These are phyloP conservation scores for Suhomyces terraborum DNA, from an alignment of 1,139 yeast species.

Conservation along the genomic window DNA sequence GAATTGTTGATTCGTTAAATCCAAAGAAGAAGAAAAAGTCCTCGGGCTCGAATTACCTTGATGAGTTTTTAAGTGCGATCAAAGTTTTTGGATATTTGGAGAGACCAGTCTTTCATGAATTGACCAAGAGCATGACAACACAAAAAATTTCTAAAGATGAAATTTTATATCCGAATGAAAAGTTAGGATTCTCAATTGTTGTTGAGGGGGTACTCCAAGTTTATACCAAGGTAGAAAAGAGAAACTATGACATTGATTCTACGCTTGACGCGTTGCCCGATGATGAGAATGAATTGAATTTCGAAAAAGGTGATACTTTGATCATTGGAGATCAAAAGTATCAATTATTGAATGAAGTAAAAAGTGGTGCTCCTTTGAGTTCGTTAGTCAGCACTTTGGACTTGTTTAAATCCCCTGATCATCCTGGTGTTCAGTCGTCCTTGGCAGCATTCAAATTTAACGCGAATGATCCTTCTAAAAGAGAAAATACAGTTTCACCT, in stretches of 20 bases:
- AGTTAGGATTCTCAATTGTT: slow-evolving; percentile 84
- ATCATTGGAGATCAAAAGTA: slow-evolving; percentile 56
- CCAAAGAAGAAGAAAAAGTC: slow-evolving; percentile 35
- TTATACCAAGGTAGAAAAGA: slow-evolving; percentile 56
- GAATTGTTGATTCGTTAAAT: slow-evolving; percentile 17
- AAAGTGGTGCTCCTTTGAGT: slow-evolving; percentile 82
- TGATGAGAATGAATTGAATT: slow-evolving; percentile 28
- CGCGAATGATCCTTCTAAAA: slow-evolving; percentile 1
- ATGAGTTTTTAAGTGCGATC: slow-evolving; percentile 87
- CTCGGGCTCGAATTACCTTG: slow-evolving; percentile 56
- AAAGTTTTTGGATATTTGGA: slow-evolving; percentile 94
- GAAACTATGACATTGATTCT: slow-evolving; percentile 13
- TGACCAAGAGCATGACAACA: slow-evolving; percentile 90
- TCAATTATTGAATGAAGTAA: slow-evolving; percentile 80
- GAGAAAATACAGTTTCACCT: slow-evolving; percentile 10
- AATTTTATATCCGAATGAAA: slow-evolving; percentile 66
- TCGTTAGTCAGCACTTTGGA: slow-evolving; percentile 80
- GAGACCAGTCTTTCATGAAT: slow-evolving; percentile 85
- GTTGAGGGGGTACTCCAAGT: slow-evolving; percentile 90
- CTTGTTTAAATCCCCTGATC: slow-evolving; percentile 35
- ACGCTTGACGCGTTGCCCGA: slow-evolving; percentile 5
- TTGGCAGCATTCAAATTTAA: slow-evolving; percentile 42
- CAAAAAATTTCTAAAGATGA: slow-evolving; percentile 81
- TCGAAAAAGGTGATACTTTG: slow-evolving; percentile 44
- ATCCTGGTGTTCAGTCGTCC: background rate